A percentile compares a stretch with the other conserved stretches of the same genome.
Evolutionary conservation across 2,329 filamentous ascomycete genomes (phyloP).

Genomic region (Mycosphaerella sp.): DNA sequence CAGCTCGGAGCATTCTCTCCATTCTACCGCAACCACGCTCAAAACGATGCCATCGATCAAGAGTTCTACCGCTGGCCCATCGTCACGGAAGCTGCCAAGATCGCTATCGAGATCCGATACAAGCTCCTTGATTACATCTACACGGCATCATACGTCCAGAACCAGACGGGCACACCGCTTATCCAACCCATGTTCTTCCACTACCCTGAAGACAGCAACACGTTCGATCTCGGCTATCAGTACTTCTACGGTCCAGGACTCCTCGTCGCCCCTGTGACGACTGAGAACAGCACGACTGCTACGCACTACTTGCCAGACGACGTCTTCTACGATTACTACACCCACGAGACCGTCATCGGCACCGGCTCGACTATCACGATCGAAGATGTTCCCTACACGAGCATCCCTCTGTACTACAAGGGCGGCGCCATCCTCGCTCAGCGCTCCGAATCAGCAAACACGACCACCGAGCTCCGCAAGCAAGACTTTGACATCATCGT

Average conservation of each 20-base stretch:
- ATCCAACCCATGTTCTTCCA: conserved; percentile 66
- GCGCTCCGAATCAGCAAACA: conserved; percentile 52
- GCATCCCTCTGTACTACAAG: conserved; percentile 62
- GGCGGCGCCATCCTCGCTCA: conserved; percentile 60
- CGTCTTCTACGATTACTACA: conserved; percentile 56
- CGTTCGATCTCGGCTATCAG: conserved; percentile 48
- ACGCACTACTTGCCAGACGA: conserved; percentile 53
- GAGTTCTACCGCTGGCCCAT: conserved; percentile 66
- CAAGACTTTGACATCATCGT: conserved; percentile 66
- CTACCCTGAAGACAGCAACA: conserved; percentile 54
- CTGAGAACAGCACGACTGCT: conserved; percentile 48
- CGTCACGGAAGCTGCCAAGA: conserved; percentile 58
- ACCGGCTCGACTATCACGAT: conserved; percentile 41
- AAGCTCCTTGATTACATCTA: conserved; percentile 73
- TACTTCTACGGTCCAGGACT: conserved; percentile 55
- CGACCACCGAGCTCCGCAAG: conserved; percentile 55
- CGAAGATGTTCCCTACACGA: conserved; percentile 42
- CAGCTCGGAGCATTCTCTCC: conserved; percentile 65
- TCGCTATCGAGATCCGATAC: conserved; percentile 67
- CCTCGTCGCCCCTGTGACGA: conserved; percentile 51
- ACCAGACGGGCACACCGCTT: conserved; percentile 55
- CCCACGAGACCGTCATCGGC: conserved; percentile 43
- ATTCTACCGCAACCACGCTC: conserved; percentile 71
- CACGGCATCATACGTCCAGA: conserved; percentile 59
- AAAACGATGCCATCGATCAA: conserved; percentile 48